Evolutionary conservation across 179 eudicot genomes (phyloP), one percentile per base, ranked within the genome.

Genomic region (Amaranthus tricolor): DNA sequence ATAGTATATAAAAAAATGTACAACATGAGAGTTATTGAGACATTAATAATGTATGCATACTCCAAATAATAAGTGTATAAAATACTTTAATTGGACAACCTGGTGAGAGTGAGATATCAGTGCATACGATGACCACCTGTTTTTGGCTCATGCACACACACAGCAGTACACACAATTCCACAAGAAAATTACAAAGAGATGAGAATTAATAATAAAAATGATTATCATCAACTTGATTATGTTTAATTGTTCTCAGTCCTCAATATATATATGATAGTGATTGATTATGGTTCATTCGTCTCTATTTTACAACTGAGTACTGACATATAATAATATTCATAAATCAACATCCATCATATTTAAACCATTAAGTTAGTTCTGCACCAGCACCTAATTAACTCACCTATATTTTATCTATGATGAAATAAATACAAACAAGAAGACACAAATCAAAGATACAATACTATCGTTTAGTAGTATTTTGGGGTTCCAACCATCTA

Each of bases 241-340:
- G 7, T 15, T 56, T 56, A 56, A n/a, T 13, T 5, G 31, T 9
- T 40, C 13, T 62, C 15, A 62, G 47, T 13, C 6, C 47, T 62
- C 47, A 40, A 62, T 54, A 62, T 40, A 62, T 54, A 62, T 40
- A 1, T 62, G 66, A 40, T 62, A 48, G n/a, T 62, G 66, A 62
- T 40, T 62, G 66, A 62, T 31, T 31, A 31, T 40, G 45, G 14
- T 15, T 24, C 44, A 24, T 61, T 61, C n/a, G 49, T 62, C 66
- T 21, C 47, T 1, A 62, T 21, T 24, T 31, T 31, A 31, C 40
- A 31, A 31, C 40, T 31, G 40, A 62, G 13, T 24, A 62, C 43
- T 62, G 66, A 62, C 66, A 40, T 62, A 31, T 31, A 31, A 31
- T 31, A 31, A 31, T 31, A 10, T 62, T 61, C 31, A 44, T 24